Evolutionary conservation across 441 rosid species (phyloP).

Genomic region (California macrophylla): DNA sequence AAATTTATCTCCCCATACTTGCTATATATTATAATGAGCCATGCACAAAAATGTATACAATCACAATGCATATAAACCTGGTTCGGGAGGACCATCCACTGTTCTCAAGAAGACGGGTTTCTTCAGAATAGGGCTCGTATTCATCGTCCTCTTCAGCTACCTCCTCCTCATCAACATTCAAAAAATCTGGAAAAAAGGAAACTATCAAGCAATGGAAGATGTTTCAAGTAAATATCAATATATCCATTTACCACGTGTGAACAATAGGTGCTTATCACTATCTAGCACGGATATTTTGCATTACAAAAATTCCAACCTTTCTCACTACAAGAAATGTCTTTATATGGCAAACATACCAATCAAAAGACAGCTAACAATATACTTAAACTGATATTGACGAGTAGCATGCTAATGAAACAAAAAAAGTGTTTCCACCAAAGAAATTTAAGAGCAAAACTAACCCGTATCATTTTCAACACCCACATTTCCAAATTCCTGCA

Average conservation of each 20-base stretch:
- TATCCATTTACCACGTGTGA: neutral
- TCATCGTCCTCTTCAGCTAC: conserved; percentile 57
- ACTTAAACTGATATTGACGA: neutral
- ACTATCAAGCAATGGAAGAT: conserved; percentile 12
- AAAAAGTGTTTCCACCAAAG: too few species aligned
- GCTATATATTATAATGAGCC: neutral
- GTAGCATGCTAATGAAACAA: neutral
- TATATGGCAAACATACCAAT: neutral
- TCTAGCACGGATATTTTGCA: neutral
- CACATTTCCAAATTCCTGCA: conserved; percentile 58
- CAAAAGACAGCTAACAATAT: neutral
- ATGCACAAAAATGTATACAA: neutral
- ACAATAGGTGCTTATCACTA: neutral
- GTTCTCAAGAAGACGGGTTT: conserved; percentile 61
- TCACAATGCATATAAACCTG: conserved; percentile 39
- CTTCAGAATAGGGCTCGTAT: conserved; percentile 43
- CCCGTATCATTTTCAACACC: conserved; percentile 71
- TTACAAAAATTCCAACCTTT: neutral
- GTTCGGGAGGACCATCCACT: conserved; percentile 99
- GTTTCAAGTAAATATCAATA: neutral
- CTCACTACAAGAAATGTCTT: too few species aligned
- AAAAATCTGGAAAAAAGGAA: conserved; percentile 44
- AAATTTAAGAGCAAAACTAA: too few species aligned
- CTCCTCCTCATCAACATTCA: conserved; percentile 87
- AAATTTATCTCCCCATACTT: neutral